phyloP scores from a whole-genome alignment of 1,139 yeast genomes.

The Pichia sp. region DNA sequence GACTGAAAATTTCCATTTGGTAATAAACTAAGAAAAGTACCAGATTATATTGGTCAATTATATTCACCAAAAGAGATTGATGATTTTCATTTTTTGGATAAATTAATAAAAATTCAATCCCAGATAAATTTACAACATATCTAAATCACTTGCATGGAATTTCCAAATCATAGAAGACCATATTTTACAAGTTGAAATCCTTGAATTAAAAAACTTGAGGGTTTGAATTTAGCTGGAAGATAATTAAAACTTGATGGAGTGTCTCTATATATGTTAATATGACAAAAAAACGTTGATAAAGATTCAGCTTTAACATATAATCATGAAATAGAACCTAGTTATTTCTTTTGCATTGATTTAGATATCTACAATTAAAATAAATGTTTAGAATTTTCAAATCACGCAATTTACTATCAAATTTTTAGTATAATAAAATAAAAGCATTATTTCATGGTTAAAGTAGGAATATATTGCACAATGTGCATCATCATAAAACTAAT shows the following conservation, averaged over 20 bases:
- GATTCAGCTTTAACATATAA: too few species aligned
- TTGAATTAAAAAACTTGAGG: slow-evolving; percentile 5
- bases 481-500: too few species aligned
- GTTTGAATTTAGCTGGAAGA: slow-evolving; percentile 13
- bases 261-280: slow-evolving; percentile 26
- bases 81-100: slow-evolving; percentile 21
- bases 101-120: slow-evolving; percentile 14
- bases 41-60: slow-evolving; percentile 30
- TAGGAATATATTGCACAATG: too few species aligned
- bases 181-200: slow-evolving; percentile 47
- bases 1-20: slow-evolving; percentile 54
- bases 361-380: too few species aligned
- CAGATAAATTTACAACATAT: slow-evolving; percentile 20
- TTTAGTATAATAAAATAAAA: too few species aligned
- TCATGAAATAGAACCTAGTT: too few species aligned
- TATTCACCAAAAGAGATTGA: slow-evolving; percentile 14
- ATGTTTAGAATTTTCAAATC: too few species aligned
- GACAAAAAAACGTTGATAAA: slow-evolving; percentile 17
- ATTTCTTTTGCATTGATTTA: too few species aligned
- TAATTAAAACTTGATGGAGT: slow-evolving; percentile 32
- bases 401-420: too few species aligned
- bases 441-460: too few species aligned
- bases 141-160: slow-evolving; percentile 57
- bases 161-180: slow-evolving; percentile 60
- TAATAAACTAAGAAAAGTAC: slow-evolving; percentile 53